Evolutionary conservation across 2,329 filamentous ascomycete species (phyloP).

Genomic region (Penicillium sp.): DNA sequence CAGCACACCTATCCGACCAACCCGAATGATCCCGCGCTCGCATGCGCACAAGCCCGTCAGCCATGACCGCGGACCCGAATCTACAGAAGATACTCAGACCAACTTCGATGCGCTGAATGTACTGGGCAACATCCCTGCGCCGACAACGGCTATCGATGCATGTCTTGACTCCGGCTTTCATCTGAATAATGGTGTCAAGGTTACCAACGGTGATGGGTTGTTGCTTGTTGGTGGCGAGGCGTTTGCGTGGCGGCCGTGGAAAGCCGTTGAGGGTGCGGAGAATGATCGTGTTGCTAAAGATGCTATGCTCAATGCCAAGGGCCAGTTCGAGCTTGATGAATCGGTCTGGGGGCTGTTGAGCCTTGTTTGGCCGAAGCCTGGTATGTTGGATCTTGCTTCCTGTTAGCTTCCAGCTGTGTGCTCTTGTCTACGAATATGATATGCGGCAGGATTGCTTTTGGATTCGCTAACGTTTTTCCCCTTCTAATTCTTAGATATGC

Average conservation of each 20-base stretch:
- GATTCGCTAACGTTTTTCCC: conserved; percentile 4
- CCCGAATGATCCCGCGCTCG: conserved; percentile 34
- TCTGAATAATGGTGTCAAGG: conserved; percentile 74
- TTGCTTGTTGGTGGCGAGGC: conserved; percentile 83
- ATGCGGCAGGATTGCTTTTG: not conserved
- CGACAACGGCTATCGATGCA: conserved; percentile 79
- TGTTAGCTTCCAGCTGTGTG: conserved; percentile 5
- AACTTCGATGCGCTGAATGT: conserved; percentile 79
- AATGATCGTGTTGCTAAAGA: conserved; percentile 33
- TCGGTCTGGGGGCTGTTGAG: conserved; percentile 73
- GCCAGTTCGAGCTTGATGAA: conserved; percentile 74
- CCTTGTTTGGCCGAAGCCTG: conserved; percentile 82
- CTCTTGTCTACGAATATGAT: not conserved
- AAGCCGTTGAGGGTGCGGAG: conserved; percentile 41
- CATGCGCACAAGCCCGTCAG: conserved; percentile 41
- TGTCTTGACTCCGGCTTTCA: conserved; percentile 82
- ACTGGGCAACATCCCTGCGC: conserved; percentile 69
- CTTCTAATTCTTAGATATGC: conserved; percentile 67
- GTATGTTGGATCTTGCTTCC: conserved; percentile 55
- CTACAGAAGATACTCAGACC: conserved; percentile 62
- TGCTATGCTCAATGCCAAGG: conserved; percentile 68
- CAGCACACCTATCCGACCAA: conserved; percentile 28
- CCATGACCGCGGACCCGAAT: conserved; percentile 61
- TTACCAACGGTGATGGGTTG: conserved; percentile 68
- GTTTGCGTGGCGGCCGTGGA: conserved; percentile 86